These are phyloP conservation scores for Xerocomus minutiporus DNA, from an alignment of 1,284 basidiomycete genomes.

Conservation along the genomic window DNA sequence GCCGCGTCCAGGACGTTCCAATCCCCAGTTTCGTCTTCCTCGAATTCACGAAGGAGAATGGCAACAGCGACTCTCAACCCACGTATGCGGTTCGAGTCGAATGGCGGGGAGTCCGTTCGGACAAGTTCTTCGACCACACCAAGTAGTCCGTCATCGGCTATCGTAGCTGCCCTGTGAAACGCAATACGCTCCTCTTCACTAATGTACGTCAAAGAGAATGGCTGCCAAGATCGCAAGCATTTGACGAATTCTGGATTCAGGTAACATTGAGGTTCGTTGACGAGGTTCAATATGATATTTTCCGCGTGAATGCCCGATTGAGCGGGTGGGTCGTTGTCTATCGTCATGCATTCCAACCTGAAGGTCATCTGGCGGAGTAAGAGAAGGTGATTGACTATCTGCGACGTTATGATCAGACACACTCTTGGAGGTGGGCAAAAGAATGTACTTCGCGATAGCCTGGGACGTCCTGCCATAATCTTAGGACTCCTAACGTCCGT, in stretches of 20 bases:
- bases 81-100: slow-evolving; percentile 46
- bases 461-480: slow-evolving; percentile 59
- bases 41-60: slow-evolving; percentile 49
- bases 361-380: slow-evolving; percentile 28
- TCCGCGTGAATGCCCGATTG: slow-evolving; percentile 63
- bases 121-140: slow-evolving; percentile 60
- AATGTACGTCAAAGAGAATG: slow-evolving; percentile 54
- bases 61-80: slow-evolving; percentile 60
- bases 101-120: slow-evolving; percentile 27
- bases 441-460: slow-evolving; percentile 42
- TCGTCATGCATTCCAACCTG: slow-evolving; percentile 26
- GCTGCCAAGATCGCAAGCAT: slow-evolving; percentile 44
- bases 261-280: slow-evolving; percentile 56
- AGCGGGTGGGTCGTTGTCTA: slow-evolving; percentile 56
- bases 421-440: slow-evolving; percentile 37
- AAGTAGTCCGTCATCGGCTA: slow-evolving; percentile 59
- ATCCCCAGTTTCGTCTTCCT: slow-evolving; percentile 45
- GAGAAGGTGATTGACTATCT: slow-evolving; percentile 28
- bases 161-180: slow-evolving; percentile 54
- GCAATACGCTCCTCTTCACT: slow-evolving; percentile 53
- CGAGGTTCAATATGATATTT: slow-evolving; percentile 58
- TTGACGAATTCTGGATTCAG: slow-evolving; percentile 53
- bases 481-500: slow-evolving; percentile 54
- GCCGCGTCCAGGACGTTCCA: slow-evolving; percentile 49
- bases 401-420: slow-evolving; percentile 5